These are phyloP conservation scores for Talaromyces islandicus DNA, from an alignment of 2,329 filamentous ascomycete genomes.

Conservation along the genomic window DNA sequence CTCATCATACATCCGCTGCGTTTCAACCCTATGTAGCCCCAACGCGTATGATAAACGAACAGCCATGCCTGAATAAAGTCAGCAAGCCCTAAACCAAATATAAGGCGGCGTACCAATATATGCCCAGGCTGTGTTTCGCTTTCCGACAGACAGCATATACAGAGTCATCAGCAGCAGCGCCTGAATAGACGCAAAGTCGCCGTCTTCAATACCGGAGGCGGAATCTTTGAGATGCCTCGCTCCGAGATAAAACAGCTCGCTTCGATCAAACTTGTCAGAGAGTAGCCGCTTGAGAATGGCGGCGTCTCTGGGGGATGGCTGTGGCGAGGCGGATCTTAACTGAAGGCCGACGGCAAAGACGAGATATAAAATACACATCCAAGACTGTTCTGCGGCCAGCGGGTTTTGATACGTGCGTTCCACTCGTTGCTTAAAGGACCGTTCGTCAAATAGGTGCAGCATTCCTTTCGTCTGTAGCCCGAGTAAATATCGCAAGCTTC, in stretches of 20 bases:
- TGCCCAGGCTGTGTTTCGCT: slow-evolving; percentile 57
- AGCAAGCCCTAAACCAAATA: neutral
- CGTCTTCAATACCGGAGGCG: slow-evolving; percentile 52
- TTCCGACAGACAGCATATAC: slow-evolving; percentile 58
- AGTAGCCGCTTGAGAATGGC: slow-evolving; percentile 48
- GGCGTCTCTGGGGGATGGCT: slow-evolving; percentile 34
- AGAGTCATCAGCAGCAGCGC: slow-evolving; percentile 58
- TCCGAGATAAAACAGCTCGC: slow-evolving; percentile 58
- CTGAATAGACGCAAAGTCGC: slow-evolving; percentile 61
- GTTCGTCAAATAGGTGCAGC: slow-evolving; percentile 54
- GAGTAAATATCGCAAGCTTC: neutral
- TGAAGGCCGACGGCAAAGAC: slow-evolving; percentile 58
- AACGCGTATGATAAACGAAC: slow-evolving; percentile 58
- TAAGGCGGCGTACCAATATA: slow-evolving; percentile 47
- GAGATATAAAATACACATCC: slow-evolving; percentile 56
- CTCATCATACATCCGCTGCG: slow-evolving; percentile 33
- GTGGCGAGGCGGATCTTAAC: slow-evolving; percentile 25
- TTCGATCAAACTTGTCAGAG: slow-evolving; percentile 44
- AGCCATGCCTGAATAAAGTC: slow-evolving; percentile 51
- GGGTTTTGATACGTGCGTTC: slow-evolving; percentile 52
- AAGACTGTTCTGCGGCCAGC: slow-evolving; percentile 43
- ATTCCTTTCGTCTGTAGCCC: slow-evolving; percentile 51
- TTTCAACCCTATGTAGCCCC: slow-evolving; percentile 56
- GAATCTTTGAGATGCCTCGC: slow-evolving; percentile 50
- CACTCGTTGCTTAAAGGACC: slow-evolving; percentile 44